Evolutionary conservation across 306 rosid genomes (phyloP), one percentile per base, ranked within the genome.

Genomic region (Vigna hirtella): DNA sequence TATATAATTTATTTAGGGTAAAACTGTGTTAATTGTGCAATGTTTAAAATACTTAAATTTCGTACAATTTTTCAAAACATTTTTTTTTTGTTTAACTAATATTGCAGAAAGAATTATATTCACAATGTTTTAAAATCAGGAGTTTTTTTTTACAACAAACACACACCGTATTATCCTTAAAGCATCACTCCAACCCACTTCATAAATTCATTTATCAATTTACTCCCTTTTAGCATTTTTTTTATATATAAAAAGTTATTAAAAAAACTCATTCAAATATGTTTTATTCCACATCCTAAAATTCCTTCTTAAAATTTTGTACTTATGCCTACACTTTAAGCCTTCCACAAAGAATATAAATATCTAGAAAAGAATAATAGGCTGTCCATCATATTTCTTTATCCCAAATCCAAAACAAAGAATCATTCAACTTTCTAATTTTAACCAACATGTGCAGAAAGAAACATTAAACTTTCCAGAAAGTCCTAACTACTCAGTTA

Each of bases 351-450:
- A 57, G 49, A 69, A 62, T 63, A 70, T 62, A 30, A 78, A 52
- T 73, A 7, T 62, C 15, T 26, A 17, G 11, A 45, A 70, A 70
- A 28, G 52, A 52, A 74, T 66, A 67, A 45, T 28, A 34, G 48
- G 47, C 42, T 77, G 68, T 76, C 72, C 73, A 55, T 62, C 26
- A 51, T 38, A 36, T 64, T 50, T 16, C 57, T 51, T 72, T 50
- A 9, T 15, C 40, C 38, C 65, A 62, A 38, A 72, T 77, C 71
- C 59, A 15, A 79, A 78, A 24, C 50, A 17, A 17, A 34, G 24
- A 70, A 65, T 65, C 6, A 7, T 64, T 38, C 4, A 38, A 4
- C 50, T 76, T 48, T 62, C 38, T 49, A n/a, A 30, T 47, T 61
- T 30, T 62, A 62, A 24, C 32, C 45, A 36, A 9, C 40, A 38